Conservation (phyloP, 106 monocot genomes). For the Iris macrosiphon region DNA sequence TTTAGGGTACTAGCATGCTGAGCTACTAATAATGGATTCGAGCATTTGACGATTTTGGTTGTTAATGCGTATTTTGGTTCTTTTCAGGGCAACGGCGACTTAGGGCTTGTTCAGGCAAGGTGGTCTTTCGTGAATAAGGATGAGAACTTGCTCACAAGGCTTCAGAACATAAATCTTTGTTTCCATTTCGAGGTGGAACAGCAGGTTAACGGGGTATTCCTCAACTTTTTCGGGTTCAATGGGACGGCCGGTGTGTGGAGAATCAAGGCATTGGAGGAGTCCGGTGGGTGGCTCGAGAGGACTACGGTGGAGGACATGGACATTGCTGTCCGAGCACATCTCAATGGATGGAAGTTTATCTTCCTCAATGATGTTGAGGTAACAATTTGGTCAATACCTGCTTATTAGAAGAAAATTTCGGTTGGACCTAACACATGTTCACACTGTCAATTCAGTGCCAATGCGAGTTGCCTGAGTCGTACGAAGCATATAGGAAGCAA, state of each 20-base stretch:
- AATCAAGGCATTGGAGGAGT: conserved; percentile 86
- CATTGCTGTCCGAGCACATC: conserved; percentile 83
- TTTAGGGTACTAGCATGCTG: no score
- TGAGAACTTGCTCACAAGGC: conserved; percentile 88
- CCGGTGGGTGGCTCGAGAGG: conserved; percentile 93
- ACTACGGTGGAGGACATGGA: conserved; percentile 98
- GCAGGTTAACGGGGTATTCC: conserved; percentile 86
- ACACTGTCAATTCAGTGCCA: conserved; percentile 48
- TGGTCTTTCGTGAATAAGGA: conserved; percentile 99
- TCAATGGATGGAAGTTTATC: conserved; percentile 91
- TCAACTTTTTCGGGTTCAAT: conserved; percentile 98
- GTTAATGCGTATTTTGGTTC: not conserved
- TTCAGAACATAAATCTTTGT: conserved; percentile 96
- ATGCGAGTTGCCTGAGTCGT: conserved; percentile 88
- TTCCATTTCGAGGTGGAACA: conserved; percentile 99
- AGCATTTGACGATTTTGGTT: not conserved
- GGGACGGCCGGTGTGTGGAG: conserved; percentile 98
- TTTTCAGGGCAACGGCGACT: conserved; percentile 72
- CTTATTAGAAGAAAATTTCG: not conserved
- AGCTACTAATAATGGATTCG: no score
- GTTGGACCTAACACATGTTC: conserved; percentile 1
- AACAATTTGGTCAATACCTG: not conserved
- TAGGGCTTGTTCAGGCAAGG: conserved; percentile 83
- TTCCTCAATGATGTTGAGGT: conserved; percentile 98
- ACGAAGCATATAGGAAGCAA: conserved; percentile 91